Conservation (phyloP, 495 filamentous ascomycete genomes). For the Chaetomidium leptoderma region DNA sequence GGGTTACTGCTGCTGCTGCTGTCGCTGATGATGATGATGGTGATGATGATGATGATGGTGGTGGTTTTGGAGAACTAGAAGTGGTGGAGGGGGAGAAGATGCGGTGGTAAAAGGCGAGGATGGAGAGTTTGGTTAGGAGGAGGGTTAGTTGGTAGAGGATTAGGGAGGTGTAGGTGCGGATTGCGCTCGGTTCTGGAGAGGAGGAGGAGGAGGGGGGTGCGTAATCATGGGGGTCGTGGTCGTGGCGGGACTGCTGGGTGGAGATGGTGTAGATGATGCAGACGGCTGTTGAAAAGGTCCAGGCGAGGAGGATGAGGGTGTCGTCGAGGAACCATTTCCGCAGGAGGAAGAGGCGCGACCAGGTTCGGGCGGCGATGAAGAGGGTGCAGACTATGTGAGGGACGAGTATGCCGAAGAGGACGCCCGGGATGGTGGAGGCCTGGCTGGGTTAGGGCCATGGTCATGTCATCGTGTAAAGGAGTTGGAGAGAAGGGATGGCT, state of each 20-base stretch:
- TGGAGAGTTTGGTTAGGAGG: conserved; percentile 39
- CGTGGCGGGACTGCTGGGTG: neutral
- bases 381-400: conserved; percentile 32
- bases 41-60: neutral
- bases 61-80: neutral
- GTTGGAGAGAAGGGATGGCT: no score
- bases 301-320: conserved; percentile 29
- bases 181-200: neutral
- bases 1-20: neutral
- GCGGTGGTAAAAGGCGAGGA: conserved; percentile 40
- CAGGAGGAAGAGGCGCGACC: conserved; percentile 28
- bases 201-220: no score
- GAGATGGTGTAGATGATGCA: conserved; percentile 29
- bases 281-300: conserved; percentile 28
- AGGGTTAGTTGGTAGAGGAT: conserved; percentile 38
- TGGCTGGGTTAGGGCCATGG: neutral
- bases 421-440: conserved; percentile 23
- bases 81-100: conserved; percentile 32
- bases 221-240: neutral
- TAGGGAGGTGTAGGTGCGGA: conserved; percentile 28
- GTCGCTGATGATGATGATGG: conserved; percentile 17
- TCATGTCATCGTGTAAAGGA: no score
- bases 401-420: conserved; percentile 29
- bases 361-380: conserved; percentile 25
- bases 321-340: conserved; percentile 34